Conservation (phyloP, 2,329 filamentous ascomycete species). For the Sarocladiaceae sp. region DNA sequence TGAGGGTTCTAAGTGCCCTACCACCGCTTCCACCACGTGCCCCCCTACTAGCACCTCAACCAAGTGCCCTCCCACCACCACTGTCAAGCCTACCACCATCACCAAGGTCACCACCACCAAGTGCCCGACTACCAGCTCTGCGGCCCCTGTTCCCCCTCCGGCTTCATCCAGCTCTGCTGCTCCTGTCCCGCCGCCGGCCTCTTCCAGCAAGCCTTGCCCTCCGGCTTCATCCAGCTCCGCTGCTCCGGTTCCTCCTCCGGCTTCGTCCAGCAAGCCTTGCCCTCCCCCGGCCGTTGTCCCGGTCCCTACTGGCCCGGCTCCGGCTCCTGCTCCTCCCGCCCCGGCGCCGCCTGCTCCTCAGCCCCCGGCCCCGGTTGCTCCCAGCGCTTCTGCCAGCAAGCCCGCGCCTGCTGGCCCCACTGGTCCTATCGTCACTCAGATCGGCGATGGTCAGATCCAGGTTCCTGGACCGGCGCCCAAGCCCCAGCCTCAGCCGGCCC, state of each 20-base stretch:
- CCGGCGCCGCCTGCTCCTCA: neutral
- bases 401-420: neutral
- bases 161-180: neutral
- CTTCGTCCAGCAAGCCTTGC: neutral
- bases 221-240: no score
- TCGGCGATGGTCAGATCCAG: slow-evolving; percentile 13
- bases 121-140: neutral
- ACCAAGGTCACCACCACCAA: neutral
- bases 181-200: neutral
- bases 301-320: neutral
- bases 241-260: neutral
- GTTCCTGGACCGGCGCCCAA: slow-evolving; percentile 1
- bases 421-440: slow-evolving; percentile 11
- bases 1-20: slow-evolving; percentile 14
- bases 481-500: neutral
- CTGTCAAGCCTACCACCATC: no score
- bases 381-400: neutral
- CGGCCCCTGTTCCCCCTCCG: neutral
- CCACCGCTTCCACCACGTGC: neutral
- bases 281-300: neutral
- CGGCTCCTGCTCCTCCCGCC: neutral
- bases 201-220: neutral
- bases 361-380: neutral
- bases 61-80: neutral
- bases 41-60: neutral